Evolutionary conservation across 257 asterid species (phyloP).

Genomic region (Misopates orontium): DNA sequence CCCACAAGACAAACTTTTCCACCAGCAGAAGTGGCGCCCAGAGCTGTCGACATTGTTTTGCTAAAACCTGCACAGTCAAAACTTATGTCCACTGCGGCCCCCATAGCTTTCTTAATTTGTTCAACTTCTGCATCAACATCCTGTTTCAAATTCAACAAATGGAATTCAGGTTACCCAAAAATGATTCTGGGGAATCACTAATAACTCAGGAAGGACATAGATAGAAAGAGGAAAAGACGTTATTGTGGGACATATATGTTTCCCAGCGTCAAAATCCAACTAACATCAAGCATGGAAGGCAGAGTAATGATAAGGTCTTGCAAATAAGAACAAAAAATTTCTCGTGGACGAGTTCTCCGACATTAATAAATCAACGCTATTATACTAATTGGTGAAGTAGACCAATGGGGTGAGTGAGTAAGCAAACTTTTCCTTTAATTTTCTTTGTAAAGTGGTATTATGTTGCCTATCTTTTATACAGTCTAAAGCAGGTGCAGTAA

Average conservation of each 20-base stretch:
- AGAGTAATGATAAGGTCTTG: too few species aligned
- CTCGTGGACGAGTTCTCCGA: too few species aligned
- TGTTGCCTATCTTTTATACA: background rate
- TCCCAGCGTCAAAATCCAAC: too few species aligned
- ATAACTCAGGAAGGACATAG: background rate
- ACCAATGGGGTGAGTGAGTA: too few species aligned
- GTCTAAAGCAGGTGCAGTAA: background rate
- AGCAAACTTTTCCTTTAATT: too few species aligned
- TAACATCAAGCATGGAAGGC: too few species aligned
- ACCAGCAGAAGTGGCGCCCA: conserved; percentile 75
- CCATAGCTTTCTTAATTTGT: conserved; percentile 67
- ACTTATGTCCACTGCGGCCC: conserved; percentile 47
- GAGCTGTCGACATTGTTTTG: conserved; percentile 88
- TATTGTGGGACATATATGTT: too few species aligned
- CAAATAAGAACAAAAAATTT: too few species aligned
- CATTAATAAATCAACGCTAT: too few species aligned
- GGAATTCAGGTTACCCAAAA: background rate
- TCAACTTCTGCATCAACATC: conserved; percentile 65
- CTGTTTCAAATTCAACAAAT: conserved; percentile 36
- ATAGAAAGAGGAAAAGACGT: background rate
- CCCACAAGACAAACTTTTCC: conserved; percentile 99
- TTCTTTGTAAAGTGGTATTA: background rate
- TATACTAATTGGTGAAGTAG: too few species aligned
- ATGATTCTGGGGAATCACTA: background rate
- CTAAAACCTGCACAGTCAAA: conserved; percentile 87